phyloP scores from a whole-genome alignment of 75 land plant species.

The Adiantum capillusveneris region DNA sequence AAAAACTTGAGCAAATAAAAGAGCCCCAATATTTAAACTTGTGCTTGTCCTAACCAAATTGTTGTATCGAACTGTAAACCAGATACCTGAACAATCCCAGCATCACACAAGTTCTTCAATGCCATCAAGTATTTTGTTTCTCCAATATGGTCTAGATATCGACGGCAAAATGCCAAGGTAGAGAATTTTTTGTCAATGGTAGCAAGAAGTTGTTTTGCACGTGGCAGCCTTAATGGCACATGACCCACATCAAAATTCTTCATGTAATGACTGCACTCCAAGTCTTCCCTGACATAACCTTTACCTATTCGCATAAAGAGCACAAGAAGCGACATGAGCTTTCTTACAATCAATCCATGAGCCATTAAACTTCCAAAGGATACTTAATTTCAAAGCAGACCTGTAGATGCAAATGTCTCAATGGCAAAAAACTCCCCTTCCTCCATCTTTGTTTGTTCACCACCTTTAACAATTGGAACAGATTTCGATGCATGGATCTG shows the following conservation, averaged over 20 bases:
- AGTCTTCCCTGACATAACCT: slow-evolving; percentile 95
- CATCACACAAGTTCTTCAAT: slow-evolving; percentile 84
- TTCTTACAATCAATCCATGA: too few species aligned
- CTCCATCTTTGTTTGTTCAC: slow-evolving; percentile 98
- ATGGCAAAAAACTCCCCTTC: slow-evolving; percentile 98
- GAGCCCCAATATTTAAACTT: too few species aligned
- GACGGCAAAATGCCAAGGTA: slow-evolving; percentile 89
- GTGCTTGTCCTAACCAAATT: too few species aligned
- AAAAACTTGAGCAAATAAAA: too few species aligned
- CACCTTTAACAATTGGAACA: slow-evolving; percentile 97
- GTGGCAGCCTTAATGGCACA: slow-evolving; percentile 73
- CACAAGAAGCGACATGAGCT: too few species aligned
- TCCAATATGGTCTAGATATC: slow-evolving; percentile 88
- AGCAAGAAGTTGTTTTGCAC: slow-evolving; percentile 86
- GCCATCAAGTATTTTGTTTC: slow-evolving; percentile 97
- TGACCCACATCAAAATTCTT: slow-evolving; percentile 95
- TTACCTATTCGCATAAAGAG: slow-evolving; percentile 47
- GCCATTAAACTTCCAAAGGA: too few species aligned
- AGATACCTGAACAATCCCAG: slow-evolving; percentile 92
- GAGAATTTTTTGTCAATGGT: slow-evolving; percentile 94
- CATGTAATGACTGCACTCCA: slow-evolving; percentile 99
- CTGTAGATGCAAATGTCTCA: slow-evolving; percentile 96
- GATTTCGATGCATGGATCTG: slow-evolving; percentile 98
- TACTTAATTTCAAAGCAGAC: too few species aligned
- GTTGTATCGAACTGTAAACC: too few species aligned